Percentiles rank a stretch among this genome's conserved stretches.
Conservation (phyloP, 352 stramenopile species). For the Phytopythium vexans region DNA sequence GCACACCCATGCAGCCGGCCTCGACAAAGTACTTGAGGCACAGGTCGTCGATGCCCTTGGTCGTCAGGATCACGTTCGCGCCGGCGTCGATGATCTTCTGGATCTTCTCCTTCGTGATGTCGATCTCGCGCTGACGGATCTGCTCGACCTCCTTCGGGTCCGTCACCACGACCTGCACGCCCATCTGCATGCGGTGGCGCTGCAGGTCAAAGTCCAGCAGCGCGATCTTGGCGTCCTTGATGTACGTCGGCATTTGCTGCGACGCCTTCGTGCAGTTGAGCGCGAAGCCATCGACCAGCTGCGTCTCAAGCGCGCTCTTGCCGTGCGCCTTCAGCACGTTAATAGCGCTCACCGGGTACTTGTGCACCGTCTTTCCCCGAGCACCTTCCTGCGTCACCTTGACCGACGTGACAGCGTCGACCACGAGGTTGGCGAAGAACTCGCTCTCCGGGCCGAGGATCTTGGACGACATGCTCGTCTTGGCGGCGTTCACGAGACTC, state of each 20-base stretch:
- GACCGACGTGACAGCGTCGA: slow-evolving; percentile 96
- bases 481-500: slow-evolving; percentile 96
- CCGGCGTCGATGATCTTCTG: slow-evolving; percentile 98
- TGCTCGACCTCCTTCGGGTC: slow-evolving; percentile 96
- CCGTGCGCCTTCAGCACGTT: slow-evolving; percentile 98
- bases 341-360: slow-evolving; percentile 97
- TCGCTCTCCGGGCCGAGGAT: slow-evolving; percentile 97
- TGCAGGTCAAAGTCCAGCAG: slow-evolving; percentile 99
- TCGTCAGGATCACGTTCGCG: slow-evolving; percentile 99
- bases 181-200: slow-evolving; percentile 98
- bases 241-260: slow-evolving; percentile 96
- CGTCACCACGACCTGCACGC: slow-evolving; percentile 90
- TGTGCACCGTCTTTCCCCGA: slow-evolving; percentile 81
- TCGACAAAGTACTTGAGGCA: slow-evolving; percentile 99
- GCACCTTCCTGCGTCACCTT: slow-evolving; percentile 88
- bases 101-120: slow-evolving; percentile 99
- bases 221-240: slow-evolving; percentile 95
- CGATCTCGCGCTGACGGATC: slow-evolving; percentile 98
- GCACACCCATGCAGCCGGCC: slow-evolving; percentile 94
- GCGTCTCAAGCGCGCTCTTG: slow-evolving; percentile 85
- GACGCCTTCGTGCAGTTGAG: slow-evolving; percentile 97
- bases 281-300: slow-evolving; percentile 95
- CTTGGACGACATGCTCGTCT: slow-evolving; percentile 99
- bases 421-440: slow-evolving; percentile 98
- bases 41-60: slow-evolving; percentile 99